Conservation (phyloP, 1,284 basidiomycete genomes). For the Papiliotrema terrestris region DNA sequence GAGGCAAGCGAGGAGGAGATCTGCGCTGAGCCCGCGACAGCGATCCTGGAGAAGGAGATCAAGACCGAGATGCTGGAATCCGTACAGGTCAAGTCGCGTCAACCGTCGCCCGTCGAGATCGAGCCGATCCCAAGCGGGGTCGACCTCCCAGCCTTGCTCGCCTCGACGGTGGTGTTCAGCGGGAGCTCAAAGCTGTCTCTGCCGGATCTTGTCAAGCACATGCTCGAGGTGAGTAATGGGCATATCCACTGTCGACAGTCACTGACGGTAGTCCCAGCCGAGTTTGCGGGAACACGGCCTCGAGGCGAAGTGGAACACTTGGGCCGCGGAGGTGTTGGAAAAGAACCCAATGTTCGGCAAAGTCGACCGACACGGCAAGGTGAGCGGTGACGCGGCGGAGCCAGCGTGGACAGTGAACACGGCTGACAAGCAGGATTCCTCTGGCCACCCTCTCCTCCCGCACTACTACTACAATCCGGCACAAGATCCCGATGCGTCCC, state of each 20-base stretch:
- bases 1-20: neutral
- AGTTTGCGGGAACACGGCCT: slow-evolving; percentile 34
- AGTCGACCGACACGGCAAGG: slow-evolving; percentile 47
- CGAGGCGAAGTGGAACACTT: slow-evolving; percentile 39
- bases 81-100: neutral
- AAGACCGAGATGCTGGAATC: slow-evolving; percentile 3
- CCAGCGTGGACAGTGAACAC: neutral
- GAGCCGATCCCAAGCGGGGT: slow-evolving; percentile 28
- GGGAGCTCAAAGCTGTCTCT: slow-evolving; percentile 46
- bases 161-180: slow-evolving; percentile 48
- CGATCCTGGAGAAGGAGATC: neutral
- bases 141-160: slow-evolving; percentile 45
- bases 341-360: slow-evolving; percentile 48
- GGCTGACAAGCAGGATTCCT: slow-evolving; percentile 33
- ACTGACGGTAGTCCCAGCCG: slow-evolving; percentile 36
- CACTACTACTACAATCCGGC: slow-evolving; percentile 49
- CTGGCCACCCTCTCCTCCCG: slow-evolving; percentile 45
- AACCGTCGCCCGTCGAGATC: no score
- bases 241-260: neutral
- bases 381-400: no score
- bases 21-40: neutral
- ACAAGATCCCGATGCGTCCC: slow-evolving; percentile 40
- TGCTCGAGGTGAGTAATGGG: slow-evolving; percentile 42
- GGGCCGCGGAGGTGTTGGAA: slow-evolving; percentile 37
- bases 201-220: slow-evolving; percentile 46